These are phyloP conservation scores for Stagonosporopsis cucurbitacearum DNA, from an alignment of 2,329 filamentous ascomycete genomes.

Conservation along the genomic window DNA sequence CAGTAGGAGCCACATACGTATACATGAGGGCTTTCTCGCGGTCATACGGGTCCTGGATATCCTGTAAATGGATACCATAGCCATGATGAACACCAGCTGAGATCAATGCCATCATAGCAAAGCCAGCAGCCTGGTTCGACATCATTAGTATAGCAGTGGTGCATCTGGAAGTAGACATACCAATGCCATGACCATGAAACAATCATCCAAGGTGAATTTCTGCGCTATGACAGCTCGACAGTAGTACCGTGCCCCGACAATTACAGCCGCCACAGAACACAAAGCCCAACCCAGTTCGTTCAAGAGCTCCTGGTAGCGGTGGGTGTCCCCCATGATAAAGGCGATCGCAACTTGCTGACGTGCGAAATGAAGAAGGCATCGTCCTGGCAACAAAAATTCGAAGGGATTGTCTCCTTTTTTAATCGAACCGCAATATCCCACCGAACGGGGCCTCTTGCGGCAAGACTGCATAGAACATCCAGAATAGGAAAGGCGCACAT, in stretches of 20 bases:
- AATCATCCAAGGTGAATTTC: neutral
- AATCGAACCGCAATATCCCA: neutral
- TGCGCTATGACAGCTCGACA: neutral
- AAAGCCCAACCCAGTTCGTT: neutral
- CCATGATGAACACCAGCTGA: neutral
- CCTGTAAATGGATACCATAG: neutral
- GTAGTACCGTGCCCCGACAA: neutral
- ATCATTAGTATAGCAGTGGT: neutral
- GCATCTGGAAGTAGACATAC: neutral
- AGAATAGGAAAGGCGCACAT: neutral
- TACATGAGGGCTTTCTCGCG: neutral
- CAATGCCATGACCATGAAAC: conserved; percentile 2
- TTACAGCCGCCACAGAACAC: neutral
- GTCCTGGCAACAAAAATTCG: neutral
- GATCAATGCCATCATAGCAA: neutral
- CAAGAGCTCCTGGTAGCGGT: neutral
- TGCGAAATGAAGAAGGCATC: neutral
- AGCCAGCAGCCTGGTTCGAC: neutral
- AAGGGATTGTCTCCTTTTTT: neutral
- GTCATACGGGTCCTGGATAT: neutral
- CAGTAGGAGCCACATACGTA: neutral
- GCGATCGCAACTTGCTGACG: neutral
- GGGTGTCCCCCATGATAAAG: neutral
- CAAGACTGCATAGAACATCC: neutral
- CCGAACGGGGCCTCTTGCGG: neutral